Evolutionary conservation across 371 early-diverging fungal genomes (phyloP), one percentile per base, ranked within the genome.

Genomic region (Syncephalastrum sp.): DNA sequence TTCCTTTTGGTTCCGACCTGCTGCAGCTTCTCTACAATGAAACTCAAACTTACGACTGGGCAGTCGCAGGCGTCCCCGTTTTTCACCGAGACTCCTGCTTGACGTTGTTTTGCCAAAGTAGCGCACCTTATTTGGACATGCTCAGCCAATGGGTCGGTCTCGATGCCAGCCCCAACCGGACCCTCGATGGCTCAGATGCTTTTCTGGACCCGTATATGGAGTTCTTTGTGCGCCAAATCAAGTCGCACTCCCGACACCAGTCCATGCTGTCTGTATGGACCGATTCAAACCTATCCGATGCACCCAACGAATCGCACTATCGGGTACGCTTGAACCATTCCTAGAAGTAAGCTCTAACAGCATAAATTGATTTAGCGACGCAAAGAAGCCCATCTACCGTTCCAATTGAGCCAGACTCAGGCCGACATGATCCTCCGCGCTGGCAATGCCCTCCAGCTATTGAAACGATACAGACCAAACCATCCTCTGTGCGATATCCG

Each of bases 131-230:
- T 42, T 43, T 72, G 15, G 63, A 65, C 38, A 82, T 81, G 49
- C 60, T 82, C 19, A 79, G 74, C 42, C 68, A 62, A 49, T 82
- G 83, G 83, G 42, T 82, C 24, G 75, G 78, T 8, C 56, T 33
- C 38, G 38, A 33, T 10, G 38, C 38, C 38, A 33, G 8, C 10
- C 10, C 38, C 10, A 33, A 33, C 38, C 38, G 38, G 38, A 33
- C 38, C 12, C 6, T 33, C 8, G 10, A 33, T 33, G 38, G 10
- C 38, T 33, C 38, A 33, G 38, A 33, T 33, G 10, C 38, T 10
- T 33, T 33, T 12, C 38, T 33, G 38, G 38, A 33, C 10, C 77
- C 74, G 2, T 81, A 75, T 29, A 50, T 43, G 0, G 83, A 82
- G 50, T 81, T 81, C 42, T 82, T 82, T 59, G 38, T 33, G 38